Base-by-base conservation (phyloP, 257 asterid species). In the Gentiana macrophylla region DNA sequence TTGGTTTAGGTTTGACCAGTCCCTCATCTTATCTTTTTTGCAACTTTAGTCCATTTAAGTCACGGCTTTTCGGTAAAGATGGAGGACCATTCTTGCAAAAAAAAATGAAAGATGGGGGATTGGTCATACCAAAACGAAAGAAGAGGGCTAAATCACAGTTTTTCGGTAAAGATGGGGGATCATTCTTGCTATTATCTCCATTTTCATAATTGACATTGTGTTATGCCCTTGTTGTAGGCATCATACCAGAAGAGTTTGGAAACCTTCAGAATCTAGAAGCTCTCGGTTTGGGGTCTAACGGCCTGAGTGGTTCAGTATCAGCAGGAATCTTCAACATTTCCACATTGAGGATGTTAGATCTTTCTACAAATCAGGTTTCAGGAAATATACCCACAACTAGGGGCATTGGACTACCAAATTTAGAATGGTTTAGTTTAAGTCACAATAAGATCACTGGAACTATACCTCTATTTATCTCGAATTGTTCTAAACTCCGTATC, bases 241-340 rank as follows among this genome's bases (percentile, higher is more conserved):
- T 35, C 47, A 62, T 78, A 49, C 77, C 78, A 36, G 33, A 12
- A 4, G 83, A 74, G 63, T 35, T 77, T 3, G 71, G 83, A 8
- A 67, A 60, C 33, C 83, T 70, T 7, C 48, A 43, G 49, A 62
- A 64, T 7, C 63, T 77, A 36, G 57, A 70, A 64, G 37, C 12
- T 24, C 8, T 77, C 4, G 57, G n/a, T 12, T 33, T 70, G 55
- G 15, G 54, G 5, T 2, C 1, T 9, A 57, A 45, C 38, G 1
- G 5, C 41, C 55, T 77, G 0, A 45, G 53, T 3, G 79, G 79
- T 44, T 32, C 56, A 13, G 32, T 74, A 12, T 74, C 72, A 2
- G 61, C 35, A 46, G 49, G 63, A 35, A 56, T 75, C 50, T 79
- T 75, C 57, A 75, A 75, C 69, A 67, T 79, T 3, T 60, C 78